These are phyloP conservation scores for Cutaneotrichosporon sp. DNA, from an alignment of 1,284 basidiomycete species.

Conservation along the genomic window DNA sequence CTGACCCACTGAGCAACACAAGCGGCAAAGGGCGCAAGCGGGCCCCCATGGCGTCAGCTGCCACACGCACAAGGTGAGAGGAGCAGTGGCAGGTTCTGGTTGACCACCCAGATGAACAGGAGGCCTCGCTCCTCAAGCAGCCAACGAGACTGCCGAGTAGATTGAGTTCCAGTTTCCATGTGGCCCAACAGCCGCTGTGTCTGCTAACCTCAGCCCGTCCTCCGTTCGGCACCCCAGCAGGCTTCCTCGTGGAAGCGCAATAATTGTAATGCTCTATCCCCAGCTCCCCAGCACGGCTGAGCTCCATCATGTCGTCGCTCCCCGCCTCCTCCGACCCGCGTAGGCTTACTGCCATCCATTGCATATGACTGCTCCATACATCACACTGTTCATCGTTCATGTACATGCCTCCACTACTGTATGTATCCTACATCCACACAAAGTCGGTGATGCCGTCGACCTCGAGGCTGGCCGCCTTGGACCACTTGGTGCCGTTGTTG, in stretches of 20 bases:
- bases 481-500: constrained; percentile 40
- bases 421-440: constrained; percentile 33
- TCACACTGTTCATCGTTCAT: background rate
- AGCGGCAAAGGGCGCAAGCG: background rate
- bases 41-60: background rate
- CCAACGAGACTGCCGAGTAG: too few species aligned
- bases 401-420: background rate
- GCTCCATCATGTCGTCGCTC: background rate
- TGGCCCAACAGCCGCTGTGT: too few species aligned
- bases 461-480: constrained; percentile 64
- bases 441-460: constrained; percentile 59
- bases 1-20: background rate
- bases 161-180: too few species aligned
- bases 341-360: background rate
- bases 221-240: too few species aligned
- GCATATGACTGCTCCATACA: background rate
- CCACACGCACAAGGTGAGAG: background rate
- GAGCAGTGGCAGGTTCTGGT: background rate
- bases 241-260: too few species aligned
- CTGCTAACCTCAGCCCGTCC: too few species aligned
- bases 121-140: too few species aligned
- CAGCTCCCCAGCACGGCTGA: too few species aligned
- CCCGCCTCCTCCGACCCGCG: background rate
- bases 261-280: too few species aligned
- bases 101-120: too few species aligned